These are phyloP conservation scores for Corymbia citriodora DNA, from an alignment of 441 rosid species.

Conservation along the genomic window DNA sequence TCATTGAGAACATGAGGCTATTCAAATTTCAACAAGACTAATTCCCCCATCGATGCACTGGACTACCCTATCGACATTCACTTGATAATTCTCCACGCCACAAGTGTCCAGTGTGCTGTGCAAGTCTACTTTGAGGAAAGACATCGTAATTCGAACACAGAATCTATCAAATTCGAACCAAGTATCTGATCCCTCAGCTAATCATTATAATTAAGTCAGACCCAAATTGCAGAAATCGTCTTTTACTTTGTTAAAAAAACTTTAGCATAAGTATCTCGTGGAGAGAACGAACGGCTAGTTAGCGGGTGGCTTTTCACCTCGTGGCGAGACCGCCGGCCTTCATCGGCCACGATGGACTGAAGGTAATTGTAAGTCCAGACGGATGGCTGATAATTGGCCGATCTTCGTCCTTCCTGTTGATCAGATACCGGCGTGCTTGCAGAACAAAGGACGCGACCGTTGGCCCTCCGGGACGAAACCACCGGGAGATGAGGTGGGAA, in stretches of 20 bases:
- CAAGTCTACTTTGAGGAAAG: background rate
- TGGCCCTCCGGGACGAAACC: background rate
- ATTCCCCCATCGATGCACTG: background rate
- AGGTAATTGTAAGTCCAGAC: constrained; percentile 25
- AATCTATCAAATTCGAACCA: background rate
- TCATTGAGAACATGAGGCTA: background rate
- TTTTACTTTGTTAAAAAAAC: background rate
- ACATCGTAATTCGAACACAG: background rate
- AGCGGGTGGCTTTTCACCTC: background rate
- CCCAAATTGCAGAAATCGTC: background rate
- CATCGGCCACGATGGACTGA: constrained; percentile 20
- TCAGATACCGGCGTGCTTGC: background rate
- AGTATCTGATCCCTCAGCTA: background rate
- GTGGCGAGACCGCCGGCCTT: background rate
- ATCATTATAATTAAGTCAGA: background rate
- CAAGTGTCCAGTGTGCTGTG: background rate
- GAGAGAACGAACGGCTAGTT: background rate
- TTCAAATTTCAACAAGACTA: background rate
- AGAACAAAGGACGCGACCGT: background rate
- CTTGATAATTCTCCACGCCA: background rate
- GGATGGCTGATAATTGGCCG: constrained; percentile 28
- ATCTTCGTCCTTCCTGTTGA: background rate
- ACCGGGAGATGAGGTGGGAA: background rate
- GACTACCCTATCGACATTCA: background rate
- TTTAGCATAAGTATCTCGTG: background rate